Conservation (phyloP, 148 eudicot genomes). For the Heliamphora exappendiculata region DNA sequence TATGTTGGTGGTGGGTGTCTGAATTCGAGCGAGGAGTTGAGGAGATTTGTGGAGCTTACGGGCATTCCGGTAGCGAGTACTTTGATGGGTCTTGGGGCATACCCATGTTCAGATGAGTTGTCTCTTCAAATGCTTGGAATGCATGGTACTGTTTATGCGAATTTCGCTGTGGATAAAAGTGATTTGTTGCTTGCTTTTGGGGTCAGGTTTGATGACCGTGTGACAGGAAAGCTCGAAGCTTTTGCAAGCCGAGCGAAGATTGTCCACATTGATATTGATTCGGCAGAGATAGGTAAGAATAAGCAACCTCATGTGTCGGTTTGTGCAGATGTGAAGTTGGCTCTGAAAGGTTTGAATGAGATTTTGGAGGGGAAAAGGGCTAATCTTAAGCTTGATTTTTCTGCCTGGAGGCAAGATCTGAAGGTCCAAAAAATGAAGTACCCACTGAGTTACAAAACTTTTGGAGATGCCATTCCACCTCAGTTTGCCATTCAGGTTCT, state of each 20-base stretch:
- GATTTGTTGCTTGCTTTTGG: conserved; percentile 90
- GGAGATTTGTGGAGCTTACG: conserved; percentile 56
- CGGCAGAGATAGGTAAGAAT: conserved; percentile 94
- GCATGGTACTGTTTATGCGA: conserved; percentile 91
- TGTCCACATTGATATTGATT: conserved; percentile 87
- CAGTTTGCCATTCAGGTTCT: conserved; percentile 55
- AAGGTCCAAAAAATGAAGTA: conserved; percentile 29
- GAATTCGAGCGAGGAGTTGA: conserved; percentile 69
- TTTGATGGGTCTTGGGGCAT: conserved; percentile 80
- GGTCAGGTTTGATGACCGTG: conserved; percentile 85
- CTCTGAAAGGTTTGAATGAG: conserved; percentile 12
- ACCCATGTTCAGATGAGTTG: conserved; percentile 48
- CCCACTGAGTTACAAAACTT: conserved; percentile 39
- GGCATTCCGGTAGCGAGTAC: conserved; percentile 86
- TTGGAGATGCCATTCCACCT: conserved; percentile 57
- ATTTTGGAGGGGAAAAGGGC: conserved; percentile 6
- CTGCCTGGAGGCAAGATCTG: conserved; percentile 41
- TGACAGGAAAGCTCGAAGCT: conserved; percentile 83
- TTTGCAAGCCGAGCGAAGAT: conserved; percentile 88
- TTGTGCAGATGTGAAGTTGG: conserved; percentile 54
- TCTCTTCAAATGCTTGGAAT: conserved; percentile 75
- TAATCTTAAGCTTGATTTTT: conserved; percentile 30
- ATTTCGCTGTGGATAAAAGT: conserved; percentile 70
- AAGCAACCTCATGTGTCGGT: conserved; percentile 84
- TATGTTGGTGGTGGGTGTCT: conserved; percentile 88